These are phyloP conservation scores for Colletotrichum eleusines DNA, from an alignment of 2,329 filamentous ascomycete genomes.

Conservation along the genomic window DNA sequence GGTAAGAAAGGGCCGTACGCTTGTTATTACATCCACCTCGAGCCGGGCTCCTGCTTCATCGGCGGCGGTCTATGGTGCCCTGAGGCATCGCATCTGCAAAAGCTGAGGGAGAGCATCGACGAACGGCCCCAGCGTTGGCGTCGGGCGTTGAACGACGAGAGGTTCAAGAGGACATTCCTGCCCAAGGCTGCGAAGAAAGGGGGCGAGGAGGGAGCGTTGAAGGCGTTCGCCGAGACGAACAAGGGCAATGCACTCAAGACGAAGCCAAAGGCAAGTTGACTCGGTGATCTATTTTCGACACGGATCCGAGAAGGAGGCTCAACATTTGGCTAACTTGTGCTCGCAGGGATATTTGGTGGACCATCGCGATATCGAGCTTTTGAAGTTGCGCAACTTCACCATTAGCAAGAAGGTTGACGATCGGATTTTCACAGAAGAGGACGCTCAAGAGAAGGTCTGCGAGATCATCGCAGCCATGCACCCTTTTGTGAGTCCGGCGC, in stretches of 20 bases:
- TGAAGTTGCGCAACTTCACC: constrained; percentile 85
- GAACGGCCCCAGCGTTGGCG: constrained; percentile 78
- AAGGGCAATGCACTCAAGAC: constrained; percentile 83
- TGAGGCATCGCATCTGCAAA: constrained; percentile 73
- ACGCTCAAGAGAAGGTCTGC: constrained; percentile 74
- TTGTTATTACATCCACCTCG: constrained; percentile 87
- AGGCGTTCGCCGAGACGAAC: constrained; percentile 79
- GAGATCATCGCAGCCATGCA: constrained; percentile 76
- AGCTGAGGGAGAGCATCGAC: constrained; percentile 81
- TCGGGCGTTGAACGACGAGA: constrained; percentile 69
- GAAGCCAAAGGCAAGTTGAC: constrained; percentile 78
- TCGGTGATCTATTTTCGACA: background rate
- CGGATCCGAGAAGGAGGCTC: background rate
- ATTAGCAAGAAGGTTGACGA: constrained; percentile 76
- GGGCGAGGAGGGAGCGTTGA: constrained; percentile 69
- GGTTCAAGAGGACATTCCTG: constrained; percentile 75
- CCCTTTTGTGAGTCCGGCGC: constrained; percentile 77
- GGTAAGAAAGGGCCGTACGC: constrained; percentile 90
- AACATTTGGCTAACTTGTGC: background rate
- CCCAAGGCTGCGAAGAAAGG: constrained; percentile 57
- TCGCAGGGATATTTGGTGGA: constrained; percentile 78
- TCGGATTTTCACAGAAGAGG: constrained; percentile 69
- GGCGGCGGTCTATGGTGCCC: constrained; percentile 88
- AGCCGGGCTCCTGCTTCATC: constrained; percentile 78
- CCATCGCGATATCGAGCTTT: constrained; percentile 82